Percentiles rank a stretch among this genome's conserved stretches.
phyloP scores from a whole-genome alignment of 169 alveolate species.

The Eimeria falciformis region DNA sequence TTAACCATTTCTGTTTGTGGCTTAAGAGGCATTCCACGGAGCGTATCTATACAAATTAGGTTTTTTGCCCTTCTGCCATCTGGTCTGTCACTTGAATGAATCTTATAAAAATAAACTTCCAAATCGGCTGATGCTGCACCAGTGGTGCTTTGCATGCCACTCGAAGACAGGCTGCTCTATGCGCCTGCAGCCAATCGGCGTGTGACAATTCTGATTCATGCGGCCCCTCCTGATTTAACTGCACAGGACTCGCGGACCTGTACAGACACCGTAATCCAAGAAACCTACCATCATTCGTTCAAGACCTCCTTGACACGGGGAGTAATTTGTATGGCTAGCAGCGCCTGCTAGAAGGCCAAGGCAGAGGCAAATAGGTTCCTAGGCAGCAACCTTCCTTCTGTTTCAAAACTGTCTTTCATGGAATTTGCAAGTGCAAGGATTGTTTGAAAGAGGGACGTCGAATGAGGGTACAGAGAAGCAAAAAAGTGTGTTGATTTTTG shows the following conservation, averaged over 20 bases:
- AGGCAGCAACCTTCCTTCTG: background rate
- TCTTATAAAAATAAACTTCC: background rate
- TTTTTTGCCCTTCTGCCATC: background rate
- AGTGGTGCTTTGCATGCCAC: background rate
- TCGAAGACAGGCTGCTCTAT: background rate
- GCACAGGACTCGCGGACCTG: slow-evolving; percentile 15
- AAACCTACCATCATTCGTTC: slow-evolving; percentile 24
- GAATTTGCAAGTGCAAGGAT: background rate
- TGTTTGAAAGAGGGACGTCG: background rate
- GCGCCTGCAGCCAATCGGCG: background rate
- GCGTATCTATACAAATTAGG: background rate
- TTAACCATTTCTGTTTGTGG: background rate
- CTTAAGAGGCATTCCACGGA: background rate
- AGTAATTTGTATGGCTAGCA: background rate
- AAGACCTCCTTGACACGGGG: slow-evolving; percentile 25
- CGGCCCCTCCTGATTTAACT: background rate
- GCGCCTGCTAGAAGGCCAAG: background rate
- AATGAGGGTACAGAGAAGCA: slow-evolving; percentile 33
- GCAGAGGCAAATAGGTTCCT: background rate
- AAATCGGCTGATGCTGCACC: background rate
- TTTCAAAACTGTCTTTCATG: background rate
- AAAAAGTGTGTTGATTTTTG: too few species aligned
- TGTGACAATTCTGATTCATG: background rate
- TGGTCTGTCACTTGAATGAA: background rate
- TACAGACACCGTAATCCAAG: slow-evolving; percentile 47